Percentiles rank a stretch among this genome's conserved stretches.
Evolutionary conservation across 805 yeast genomes (phyloP).

Genomic region (Pichia pseudocactophila): DNA sequence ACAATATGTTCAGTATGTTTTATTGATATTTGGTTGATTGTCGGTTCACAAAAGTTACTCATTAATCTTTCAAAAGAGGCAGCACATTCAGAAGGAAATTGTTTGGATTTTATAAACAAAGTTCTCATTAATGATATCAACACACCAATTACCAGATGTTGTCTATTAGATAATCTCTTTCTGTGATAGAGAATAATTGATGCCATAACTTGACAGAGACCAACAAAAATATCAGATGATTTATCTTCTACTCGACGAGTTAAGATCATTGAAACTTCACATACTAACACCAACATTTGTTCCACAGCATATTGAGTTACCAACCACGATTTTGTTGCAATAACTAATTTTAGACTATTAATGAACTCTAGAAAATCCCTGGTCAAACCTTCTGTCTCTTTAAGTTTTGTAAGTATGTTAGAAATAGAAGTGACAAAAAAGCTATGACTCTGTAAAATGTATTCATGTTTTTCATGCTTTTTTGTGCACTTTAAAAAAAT

Average conservation of each 20-base stretch:
- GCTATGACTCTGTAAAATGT: not conserved
- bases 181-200: conserved; percentile 60
- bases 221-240: conserved; percentile 21
- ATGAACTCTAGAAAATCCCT: conserved; percentile 12
- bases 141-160: conserved; percentile 50
- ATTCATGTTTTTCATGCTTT: conserved; percentile 1
- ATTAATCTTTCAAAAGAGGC: conserved; percentile 48
- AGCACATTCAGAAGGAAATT: conserved; percentile 29
- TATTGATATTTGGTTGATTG: conserved; percentile 12
- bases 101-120: conserved; percentile 25
- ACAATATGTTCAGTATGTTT: conserved; percentile 11
- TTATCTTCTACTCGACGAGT: not conserved
- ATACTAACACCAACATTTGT: conserved; percentile 23
- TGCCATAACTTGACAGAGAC: conserved; percentile 44
- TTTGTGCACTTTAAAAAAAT: conserved; percentile 3
- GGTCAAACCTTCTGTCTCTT: not conserved
- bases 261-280: no score
- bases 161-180: conserved; percentile 58
- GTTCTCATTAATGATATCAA: conserved; percentile 44
- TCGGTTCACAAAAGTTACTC: conserved; percentile 67
- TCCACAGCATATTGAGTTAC: conserved; percentile 64
- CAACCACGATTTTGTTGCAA: conserved; percentile 46
- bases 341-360: conserved; percentile 30
- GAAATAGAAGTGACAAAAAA: conserved; percentile 7
- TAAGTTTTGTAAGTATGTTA: not conserved